Evolutionary conservation across 176 grass and related monocot species (phyloP), one percentile per base, ranked within the genome.

Genomic region (Aegilops tauschii): DNA sequence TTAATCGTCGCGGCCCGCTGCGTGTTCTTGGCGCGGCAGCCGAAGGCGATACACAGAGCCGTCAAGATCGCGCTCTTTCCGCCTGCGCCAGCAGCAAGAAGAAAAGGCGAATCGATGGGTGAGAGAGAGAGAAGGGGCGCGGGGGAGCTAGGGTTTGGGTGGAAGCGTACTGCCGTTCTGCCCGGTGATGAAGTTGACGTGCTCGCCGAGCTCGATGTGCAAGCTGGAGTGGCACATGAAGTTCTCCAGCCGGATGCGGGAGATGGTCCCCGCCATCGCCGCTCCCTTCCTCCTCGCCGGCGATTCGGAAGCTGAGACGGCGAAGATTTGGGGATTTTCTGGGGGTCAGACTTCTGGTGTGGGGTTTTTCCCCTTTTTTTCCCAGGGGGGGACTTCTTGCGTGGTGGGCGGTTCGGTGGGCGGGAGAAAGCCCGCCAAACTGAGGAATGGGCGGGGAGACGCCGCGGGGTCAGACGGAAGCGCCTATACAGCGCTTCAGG

Each of bases 171-270:
- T 96, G 59, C 96, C 92, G 59, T 96, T 98, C 82, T 96, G 93
- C 62, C 96, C 96, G 65, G 96, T 98, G 78, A 98, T 89, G 92
- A 98, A 98, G 62, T 98, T 98, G 76, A 98, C 92, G 79, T 89
- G 69, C 7, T 91, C 29, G 7, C 39, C 90, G 45, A 98, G 84
- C 12, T 92, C 90, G 75, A 98, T 91, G 52, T 88, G 90, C 70
- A 98, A 89, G 79, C 96, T 94, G 69, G 90, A 91, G 71, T 98
- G 96, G 74, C 96, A 98, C 96, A 98, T 98, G 80, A 98, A 98
- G 52, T 98, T 98, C 92, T 98, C 96, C 58, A 98, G 82, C 5
- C 86, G 83, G 70, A 98, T 91, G 77, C 80, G 83, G 13, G 93
- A 77, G 64, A 96, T 94, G 45, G 91, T 90, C 86, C 92, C 96